Evolutionary conservation across 768 basidiomycete species (phyloP), one percentile per base, ranked within the genome.

Genomic region (Tricholoma hemisulphureum): DNA sequence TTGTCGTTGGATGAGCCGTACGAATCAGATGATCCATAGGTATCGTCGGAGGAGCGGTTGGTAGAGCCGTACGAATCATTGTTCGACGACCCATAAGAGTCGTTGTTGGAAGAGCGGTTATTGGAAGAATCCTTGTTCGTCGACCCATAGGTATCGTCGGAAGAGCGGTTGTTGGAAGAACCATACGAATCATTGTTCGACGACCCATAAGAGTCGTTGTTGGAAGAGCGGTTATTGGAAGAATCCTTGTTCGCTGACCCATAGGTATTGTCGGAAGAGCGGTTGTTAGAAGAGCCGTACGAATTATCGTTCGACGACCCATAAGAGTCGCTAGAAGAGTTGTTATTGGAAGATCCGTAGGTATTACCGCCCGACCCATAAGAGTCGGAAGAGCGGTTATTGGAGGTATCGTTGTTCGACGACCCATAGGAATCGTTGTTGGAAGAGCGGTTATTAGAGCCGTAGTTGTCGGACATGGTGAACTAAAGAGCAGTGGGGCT

Each of bases 301-400:
- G 61, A 58, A 49, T 67, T 53, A 53, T 67, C 58, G 56, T 65
- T 66, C 20, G 58, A 58, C 11, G 65, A 64, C 10, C 63, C 65
- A 54, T 69, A 66, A 20, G 56, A 56, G 39, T 65, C 41, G 29
- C 55, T 56, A n/a, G n/a, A n/a, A 14, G 39, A 59, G 51, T 37
- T 51, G 49, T 69, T 65, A 60, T 69, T 62, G 6, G 66, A 68
- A 23, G 65, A 69, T n/a, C 67, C 65, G 41, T 73, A 70, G 8
- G 55, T 61, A 58, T 72, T 61, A n/a, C 62, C 26, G n/a, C n/a
- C n/a, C n/a, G n/a, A n/a, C n/a, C n/a, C n/a, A n/a, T n/a, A n/a
- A n/a, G n/a, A n/a, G 24, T 58, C 55, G 56, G 56, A 49, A 51
- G 31, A 50, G 23, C 34, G 48, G 59, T 63, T 61, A 56, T 62